phyloP scores from a whole-genome alignment of 345 rosid genomes.

The Aethionema arabicum region DNA sequence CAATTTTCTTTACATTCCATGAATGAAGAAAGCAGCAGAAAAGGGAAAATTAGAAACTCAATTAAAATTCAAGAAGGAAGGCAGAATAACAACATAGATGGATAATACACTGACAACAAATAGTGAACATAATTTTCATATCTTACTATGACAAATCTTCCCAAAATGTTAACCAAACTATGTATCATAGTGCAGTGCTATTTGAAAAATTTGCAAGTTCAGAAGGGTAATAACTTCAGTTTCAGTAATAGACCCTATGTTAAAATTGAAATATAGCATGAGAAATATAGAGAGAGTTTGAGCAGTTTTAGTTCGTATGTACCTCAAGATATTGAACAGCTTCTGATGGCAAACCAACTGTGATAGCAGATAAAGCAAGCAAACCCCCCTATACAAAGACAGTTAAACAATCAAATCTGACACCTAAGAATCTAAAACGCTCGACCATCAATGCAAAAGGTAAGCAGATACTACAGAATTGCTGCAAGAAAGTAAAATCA shows the following conservation, averaged over 20 bases:
- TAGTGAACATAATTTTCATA: neutral
- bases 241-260: neutral
- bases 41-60: slow-evolving; percentile 23
- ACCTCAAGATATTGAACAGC: slow-evolving; percentile 98
- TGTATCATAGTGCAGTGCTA: neutral
- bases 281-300: neutral
- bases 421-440: too few relatives aligned
- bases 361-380: slow-evolving; percentile 95
- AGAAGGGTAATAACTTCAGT: neutral
- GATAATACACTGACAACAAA: neutral
- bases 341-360: slow-evolving; percentile 86
- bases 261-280: too few relatives aligned
- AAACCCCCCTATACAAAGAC: slow-evolving; percentile 70
- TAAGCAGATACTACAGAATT: neutral
- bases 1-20: slow-evolving; percentile 73
- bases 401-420: too few relatives aligned
- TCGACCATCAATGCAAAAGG: slow-evolving; percentile 1
- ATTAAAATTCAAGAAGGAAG: neutral
- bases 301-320: slow-evolving; percentile 4
- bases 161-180: neutral
- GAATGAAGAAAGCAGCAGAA: slow-evolving; percentile 10
- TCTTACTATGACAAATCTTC: neutral
- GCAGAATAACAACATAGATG: too few relatives aligned
- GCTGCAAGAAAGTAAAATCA: too few relatives aligned
- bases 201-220: neutral